Evolutionary conservation across 108 stramenopile genomes (phyloP).

Genomic region (Cyclotella kingstonii): DNA sequence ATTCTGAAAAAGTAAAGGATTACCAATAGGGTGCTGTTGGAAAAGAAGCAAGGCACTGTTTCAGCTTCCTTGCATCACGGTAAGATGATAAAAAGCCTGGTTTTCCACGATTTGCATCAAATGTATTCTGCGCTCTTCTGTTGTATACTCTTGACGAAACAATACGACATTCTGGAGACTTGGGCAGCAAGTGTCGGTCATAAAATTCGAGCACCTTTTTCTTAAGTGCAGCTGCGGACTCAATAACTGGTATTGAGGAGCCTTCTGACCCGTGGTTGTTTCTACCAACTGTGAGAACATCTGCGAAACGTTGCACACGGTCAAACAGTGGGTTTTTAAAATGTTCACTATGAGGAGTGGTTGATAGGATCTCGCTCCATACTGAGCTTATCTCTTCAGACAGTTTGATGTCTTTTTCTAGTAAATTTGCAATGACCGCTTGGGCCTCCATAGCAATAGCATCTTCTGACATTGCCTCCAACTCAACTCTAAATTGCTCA

Average conservation of each 20-base stretch:
- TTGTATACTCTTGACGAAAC: slow-evolving; percentile 74
- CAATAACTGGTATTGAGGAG: slow-evolving; percentile 13
- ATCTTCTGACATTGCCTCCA: slow-evolving; percentile 72
- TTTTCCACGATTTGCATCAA: slow-evolving; percentile 54
- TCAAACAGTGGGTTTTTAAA: slow-evolving; percentile 69
- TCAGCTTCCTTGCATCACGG: slow-evolving; percentile 69
- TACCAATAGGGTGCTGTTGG: slow-evolving; percentile 78
- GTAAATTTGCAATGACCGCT: slow-evolving; percentile 71
- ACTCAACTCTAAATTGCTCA: slow-evolving; percentile 65
- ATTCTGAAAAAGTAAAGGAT: too few relatives aligned
- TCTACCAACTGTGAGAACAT: slow-evolving; percentile 53
- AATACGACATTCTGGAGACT: slow-evolving; percentile 55
- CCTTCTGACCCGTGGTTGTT: background rate
- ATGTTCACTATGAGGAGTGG: slow-evolving; percentile 48
- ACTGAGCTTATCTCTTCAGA: slow-evolving; percentile 62
- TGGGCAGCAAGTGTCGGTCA: slow-evolving; percentile 57
- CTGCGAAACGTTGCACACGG: slow-evolving; percentile 64
- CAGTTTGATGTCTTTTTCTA: slow-evolving; percentile 78
- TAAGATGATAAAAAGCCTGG: slow-evolving; percentile 71
- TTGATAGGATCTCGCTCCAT: slow-evolving; percentile 74
- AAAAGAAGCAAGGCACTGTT: slow-evolving; percentile 72
- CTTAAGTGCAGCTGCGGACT: slow-evolving; percentile 62
- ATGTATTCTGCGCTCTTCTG: slow-evolving; percentile 57
- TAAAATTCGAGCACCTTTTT: slow-evolving; percentile 61
- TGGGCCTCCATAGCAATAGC: slow-evolving; percentile 69